These are phyloP conservation scores for Phytopythium montanum DNA, from an alignment of 352 stramenopile genomes.

Conservation along the genomic window DNA sequence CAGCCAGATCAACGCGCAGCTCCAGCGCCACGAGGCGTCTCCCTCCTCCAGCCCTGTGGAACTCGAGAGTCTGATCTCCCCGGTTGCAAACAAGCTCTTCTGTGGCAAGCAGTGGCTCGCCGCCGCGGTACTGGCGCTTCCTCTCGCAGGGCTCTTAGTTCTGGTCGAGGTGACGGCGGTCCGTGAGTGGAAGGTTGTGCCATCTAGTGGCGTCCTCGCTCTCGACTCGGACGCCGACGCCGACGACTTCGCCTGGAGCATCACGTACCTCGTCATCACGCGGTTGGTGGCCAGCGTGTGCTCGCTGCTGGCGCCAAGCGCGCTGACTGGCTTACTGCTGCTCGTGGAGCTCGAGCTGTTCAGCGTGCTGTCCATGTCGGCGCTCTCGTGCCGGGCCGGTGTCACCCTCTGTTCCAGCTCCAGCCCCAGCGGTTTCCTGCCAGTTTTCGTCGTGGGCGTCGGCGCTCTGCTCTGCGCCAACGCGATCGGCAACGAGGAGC, in stretches of 20 bases:
- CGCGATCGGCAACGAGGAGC: background rate
- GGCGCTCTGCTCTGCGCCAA: background rate
- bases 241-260: background rate
- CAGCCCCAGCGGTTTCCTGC: background rate
- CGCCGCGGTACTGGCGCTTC: background rate
- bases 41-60: background rate
- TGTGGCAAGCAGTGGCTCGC: background rate
- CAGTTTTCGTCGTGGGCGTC: background rate
- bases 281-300: background rate
- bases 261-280: background rate
- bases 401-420: background rate
- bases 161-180: conserved; percentile 1
- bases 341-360: conserved; percentile 8
- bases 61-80: background rate
- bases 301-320: conserved; percentile 1
- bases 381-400: background rate
- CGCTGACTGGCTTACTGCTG: background rate
- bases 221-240: background rate
- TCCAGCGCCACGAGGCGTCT: too few relatives aligned
- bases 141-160: background rate
- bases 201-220: background rate
- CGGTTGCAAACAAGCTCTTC: conserved; percentile 2
- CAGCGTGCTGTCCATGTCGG: background rate
- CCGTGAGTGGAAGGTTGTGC: background rate
- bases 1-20: background rate